phyloP scores from a whole-genome alignment of 2,329 filamentous ascomycete species.

The Dactylellina parvicollis region DNA sequence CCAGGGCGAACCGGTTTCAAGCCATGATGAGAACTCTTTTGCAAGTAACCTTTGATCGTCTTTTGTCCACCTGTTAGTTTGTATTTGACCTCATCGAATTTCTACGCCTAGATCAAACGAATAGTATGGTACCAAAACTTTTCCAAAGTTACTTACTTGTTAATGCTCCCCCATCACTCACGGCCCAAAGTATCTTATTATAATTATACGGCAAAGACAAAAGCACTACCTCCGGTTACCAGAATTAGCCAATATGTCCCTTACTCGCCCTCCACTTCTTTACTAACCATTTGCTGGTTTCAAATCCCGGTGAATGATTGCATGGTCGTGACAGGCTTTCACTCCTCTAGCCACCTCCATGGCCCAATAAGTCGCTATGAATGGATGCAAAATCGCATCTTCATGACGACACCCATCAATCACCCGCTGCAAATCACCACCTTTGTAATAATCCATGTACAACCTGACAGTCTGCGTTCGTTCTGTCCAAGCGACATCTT shows the following conservation, averaged over 20 bases:
- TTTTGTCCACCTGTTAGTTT: neutral
- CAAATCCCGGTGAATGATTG: slow-evolving; percentile 39
- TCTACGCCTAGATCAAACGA: neutral
- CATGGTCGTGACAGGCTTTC: slow-evolving; percentile 42
- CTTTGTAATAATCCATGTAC: slow-evolving; percentile 39
- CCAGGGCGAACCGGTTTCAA: slow-evolving; percentile 18
- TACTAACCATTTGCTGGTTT: slow-evolving; percentile 30
- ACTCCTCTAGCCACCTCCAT: slow-evolving; percentile 37
- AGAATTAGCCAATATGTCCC: neutral
- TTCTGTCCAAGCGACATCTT: slow-evolving; percentile 14
- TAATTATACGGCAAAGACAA: slow-evolving; percentile 16
- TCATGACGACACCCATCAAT: slow-evolving; percentile 18
- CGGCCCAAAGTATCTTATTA: slow-evolving; percentile 25
- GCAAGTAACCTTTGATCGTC: neutral
- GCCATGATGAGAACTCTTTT: slow-evolving; percentile 12
- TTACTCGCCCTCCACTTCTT: neutral
- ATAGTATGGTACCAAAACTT: too few relatives aligned
- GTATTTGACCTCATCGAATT: neutral
- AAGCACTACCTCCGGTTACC: slow-evolving; percentile 6
- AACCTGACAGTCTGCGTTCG: slow-evolving; percentile 18
- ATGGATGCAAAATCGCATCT: slow-evolving; percentile 17
- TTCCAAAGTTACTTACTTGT: neutral
- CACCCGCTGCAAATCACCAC: slow-evolving; percentile 26
- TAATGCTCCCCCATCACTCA: neutral
- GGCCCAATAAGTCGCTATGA: slow-evolving; percentile 38